These are phyloP conservation scores for Xylariales sp. DNA, from an alignment of 2,329 filamentous ascomycete genomes.

Conservation along the genomic window DNA sequence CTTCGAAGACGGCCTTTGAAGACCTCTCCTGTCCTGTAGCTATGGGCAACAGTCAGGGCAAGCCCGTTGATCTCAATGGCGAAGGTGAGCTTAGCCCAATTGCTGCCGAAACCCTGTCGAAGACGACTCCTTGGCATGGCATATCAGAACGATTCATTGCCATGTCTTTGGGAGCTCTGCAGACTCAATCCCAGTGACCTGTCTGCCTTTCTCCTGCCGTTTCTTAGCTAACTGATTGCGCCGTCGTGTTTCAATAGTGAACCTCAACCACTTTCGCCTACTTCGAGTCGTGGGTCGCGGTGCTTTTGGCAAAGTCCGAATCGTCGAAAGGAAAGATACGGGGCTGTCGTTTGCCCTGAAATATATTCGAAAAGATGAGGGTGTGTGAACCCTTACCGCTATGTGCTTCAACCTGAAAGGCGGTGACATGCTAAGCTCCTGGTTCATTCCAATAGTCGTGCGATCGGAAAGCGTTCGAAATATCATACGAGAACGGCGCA, in stretches of 20 bases:
- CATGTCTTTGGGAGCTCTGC: too few species aligned
- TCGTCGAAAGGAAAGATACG: slow-evolving; percentile 96
- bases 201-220: too few species aligned
- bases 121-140: too few species aligned
- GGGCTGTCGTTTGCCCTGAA: slow-evolving; percentile 92
- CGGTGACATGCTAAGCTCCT: not conserved
- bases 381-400: slow-evolving; percentile 42
- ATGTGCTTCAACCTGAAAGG: not conserved
- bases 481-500: slow-evolving; percentile 93
- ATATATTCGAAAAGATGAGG: slow-evolving; percentile 98
- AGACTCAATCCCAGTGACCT: too few species aligned
- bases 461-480: slow-evolving; percentile 97
- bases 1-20: not conserved
- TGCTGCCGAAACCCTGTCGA: too few species aligned
- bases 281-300: slow-evolving; percentile 94
- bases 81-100: slow-evolving; percentile 65
- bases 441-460: slow-evolving; percentile 61
- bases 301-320: slow-evolving; percentile 97
- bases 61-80: slow-evolving; percentile 86
- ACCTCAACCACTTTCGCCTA: slow-evolving; percentile 94
- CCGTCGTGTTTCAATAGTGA: slow-evolving; percentile 54
- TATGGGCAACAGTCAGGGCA: slow-evolving; percentile 96
- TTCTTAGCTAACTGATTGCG: slow-evolving; percentile 13
- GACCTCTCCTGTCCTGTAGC: slow-evolving; percentile 8
- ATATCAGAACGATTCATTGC: too few species aligned